Conservation (phyloP, 371 early-diverging fungal genomes). For the Mucor velutinosus region DNA sequence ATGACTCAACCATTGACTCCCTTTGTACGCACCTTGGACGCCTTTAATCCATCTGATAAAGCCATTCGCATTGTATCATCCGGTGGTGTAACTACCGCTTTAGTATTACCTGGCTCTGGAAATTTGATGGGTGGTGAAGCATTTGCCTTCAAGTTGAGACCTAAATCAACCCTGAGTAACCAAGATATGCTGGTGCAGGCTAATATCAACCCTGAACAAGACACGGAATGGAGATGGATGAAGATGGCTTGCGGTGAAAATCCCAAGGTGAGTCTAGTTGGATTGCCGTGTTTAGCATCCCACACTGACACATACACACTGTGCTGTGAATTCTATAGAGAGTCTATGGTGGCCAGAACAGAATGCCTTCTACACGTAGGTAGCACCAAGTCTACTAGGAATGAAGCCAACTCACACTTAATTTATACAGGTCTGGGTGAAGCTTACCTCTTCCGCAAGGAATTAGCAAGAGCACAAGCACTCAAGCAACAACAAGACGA, state of each 20-base stretch:
- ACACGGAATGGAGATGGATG: constrained; percentile 66
- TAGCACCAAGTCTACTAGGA: not conserved
- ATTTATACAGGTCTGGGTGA: constrained; percentile 54
- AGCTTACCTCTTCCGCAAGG: constrained; percentile 70
- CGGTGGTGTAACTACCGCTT: constrained; percentile 77
- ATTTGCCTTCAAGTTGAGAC: constrained; percentile 62
- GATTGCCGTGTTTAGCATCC: too few relatives aligned
- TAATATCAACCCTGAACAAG: constrained; percentile 27
- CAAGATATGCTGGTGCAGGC: constrained; percentile 70
- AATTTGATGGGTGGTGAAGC: constrained; percentile 82
- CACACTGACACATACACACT: too few relatives aligned
- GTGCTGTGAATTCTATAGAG: too few relatives aligned
- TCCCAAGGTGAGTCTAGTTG: constrained; percentile 48
- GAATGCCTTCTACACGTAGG: constrained; percentile 39
- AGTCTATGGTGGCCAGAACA: constrained; percentile 30
- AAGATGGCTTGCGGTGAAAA: constrained; percentile 89
- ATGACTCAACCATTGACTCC: constrained; percentile 63
- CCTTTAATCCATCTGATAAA: constrained; percentile 63
- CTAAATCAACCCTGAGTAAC: constrained; percentile 47
- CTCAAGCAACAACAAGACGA: constrained; percentile 67
- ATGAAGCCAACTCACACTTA: not conserved
- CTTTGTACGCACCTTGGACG: constrained; percentile 58
- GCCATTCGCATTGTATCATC: constrained; percentile 67
- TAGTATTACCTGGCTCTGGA: constrained; percentile 79
- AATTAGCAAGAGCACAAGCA: constrained; percentile 59